These are phyloP conservation scores for Annulohypoxylon maeteangense DNA, from an alignment of 495 filamentous ascomycete species.

Conservation along the genomic window DNA sequence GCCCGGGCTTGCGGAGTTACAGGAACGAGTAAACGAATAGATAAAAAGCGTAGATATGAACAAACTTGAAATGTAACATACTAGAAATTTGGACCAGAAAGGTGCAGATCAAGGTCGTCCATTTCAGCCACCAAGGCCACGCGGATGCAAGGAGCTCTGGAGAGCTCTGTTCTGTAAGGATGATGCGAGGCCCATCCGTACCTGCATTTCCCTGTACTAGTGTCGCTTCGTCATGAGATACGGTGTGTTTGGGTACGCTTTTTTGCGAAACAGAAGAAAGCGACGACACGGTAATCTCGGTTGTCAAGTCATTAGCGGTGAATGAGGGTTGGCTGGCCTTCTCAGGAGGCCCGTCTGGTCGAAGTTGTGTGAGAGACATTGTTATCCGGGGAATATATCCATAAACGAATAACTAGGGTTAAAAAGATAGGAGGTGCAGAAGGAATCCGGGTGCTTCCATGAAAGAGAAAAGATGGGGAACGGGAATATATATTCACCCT, in stretches of 20 bases:
- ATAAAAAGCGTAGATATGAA: conserved; percentile 71
- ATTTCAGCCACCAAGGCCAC: conserved; percentile 74
- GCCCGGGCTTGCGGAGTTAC: too few relatives aligned
- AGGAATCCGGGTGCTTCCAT: conserved; percentile 10
- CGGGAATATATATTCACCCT: background rate
- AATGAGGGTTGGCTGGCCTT: background rate
- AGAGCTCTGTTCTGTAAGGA: conserved; percentile 67
- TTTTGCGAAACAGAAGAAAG: conserved; percentile 5
- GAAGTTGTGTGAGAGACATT: background rate
- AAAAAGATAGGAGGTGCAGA: background rate
- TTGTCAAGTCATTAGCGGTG: background rate
- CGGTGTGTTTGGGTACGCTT: conserved; percentile 19
- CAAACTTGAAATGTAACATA: conserved; percentile 2
- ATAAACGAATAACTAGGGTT: background rate
- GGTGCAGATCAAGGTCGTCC: conserved; percentile 75
- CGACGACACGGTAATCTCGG: background rate
- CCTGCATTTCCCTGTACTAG: conserved; percentile 32
- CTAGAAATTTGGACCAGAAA: conserved; percentile 80
- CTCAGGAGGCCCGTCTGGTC: background rate
- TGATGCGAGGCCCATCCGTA: conserved; percentile 27
- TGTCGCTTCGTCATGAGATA: conserved; percentile 24
- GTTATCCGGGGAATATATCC: background rate
- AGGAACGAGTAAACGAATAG: conserved; percentile 42
- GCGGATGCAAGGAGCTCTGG: conserved; percentile 71
- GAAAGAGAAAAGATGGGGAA: conserved; percentile 15